Base-by-base conservation (phyloP, 2,329 filamentous ascomycete genomes). In the Colletotrichum truncatum region DNA sequence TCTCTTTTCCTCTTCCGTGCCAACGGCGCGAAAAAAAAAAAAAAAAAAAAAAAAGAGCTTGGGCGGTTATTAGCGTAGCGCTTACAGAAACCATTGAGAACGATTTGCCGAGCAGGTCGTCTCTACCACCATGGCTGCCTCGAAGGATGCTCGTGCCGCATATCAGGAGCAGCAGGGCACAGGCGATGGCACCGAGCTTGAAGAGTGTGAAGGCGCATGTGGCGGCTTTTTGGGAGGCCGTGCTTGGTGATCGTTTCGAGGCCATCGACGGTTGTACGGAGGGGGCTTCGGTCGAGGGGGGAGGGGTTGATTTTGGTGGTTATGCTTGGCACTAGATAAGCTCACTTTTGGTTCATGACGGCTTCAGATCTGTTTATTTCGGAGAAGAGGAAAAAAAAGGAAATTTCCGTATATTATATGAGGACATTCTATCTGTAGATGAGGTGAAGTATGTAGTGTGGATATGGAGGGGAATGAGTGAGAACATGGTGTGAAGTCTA, bases 81-180 rank as follows among this genome's bases (percentile, higher is more conserved):
- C 49, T 49, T 62, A 36, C 26, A 39, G 34, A 55, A 26, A 45
- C 57, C 41, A 56, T 56, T 48, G 43, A 49, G 30, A 56, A 38
- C n/a, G 41, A 43, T 8, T 43, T 55, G 26, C 57, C 49, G 28
- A 49, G 43, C 26, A 66, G 21, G 6, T 51, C 43, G 43, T 28
- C 16, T 36, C 34, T 51, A 4, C n/a, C 51, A 12, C 9, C 18
- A 4, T 32, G 45, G 30, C 51, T 51, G 18, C 45, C 57, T 21
- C 43, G n/a, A 16, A 48, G 41, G 21, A 63, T 26, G 49, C 16
- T 49, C 41, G 57, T 48, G 57, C 34, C 32, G 12, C 25, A 51
- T 23, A 45, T 26, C 23, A 46, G 26, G 58, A 56, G 28, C 21
- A 14, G 45, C 49, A 55, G 32, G 28, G 56, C 36, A 23, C 58